A percentile compares a stretch with the other conserved stretches of the same genome.
phyloP scores from a whole-genome alignment of 2,329 filamentous ascomycete species.

The Hirsutella minnesotensis region DNA sequence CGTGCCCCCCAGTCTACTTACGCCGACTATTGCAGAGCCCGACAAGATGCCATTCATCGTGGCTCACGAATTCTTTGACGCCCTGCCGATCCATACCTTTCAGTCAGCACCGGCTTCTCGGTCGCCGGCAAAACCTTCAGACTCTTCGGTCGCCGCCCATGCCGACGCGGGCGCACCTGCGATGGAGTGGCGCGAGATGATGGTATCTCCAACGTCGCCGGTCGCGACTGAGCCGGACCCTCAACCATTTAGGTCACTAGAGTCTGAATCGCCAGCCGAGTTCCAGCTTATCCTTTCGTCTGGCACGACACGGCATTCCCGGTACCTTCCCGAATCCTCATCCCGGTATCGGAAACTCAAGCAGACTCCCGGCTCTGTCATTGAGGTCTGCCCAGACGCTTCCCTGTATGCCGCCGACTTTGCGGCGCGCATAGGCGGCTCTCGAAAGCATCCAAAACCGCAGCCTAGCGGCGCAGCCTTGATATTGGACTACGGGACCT shows the following conservation, averaged over 20 bases:
- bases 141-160: slow-evolving; percentile 25
- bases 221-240: slow-evolving; percentile 32
- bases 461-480: slow-evolving; percentile 71
- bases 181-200: slow-evolving; percentile 69
- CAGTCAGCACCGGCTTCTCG: slow-evolving; percentile 49
- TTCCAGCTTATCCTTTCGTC: slow-evolving; percentile 78
- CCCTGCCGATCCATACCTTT: slow-evolving; percentile 90
- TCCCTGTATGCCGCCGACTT: slow-evolving; percentile 72
- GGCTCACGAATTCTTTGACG: slow-evolving; percentile 97
- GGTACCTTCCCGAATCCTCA: slow-evolving; percentile 75
- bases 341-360: slow-evolving; percentile 68
- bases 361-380: slow-evolving; percentile 52
- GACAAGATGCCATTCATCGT: slow-evolving; percentile 81
- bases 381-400: slow-evolving; percentile 86
- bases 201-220: slow-evolving; percentile 57
- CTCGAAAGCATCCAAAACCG: slow-evolving; percentile 39
- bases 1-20: background rate
- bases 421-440: slow-evolving; percentile 71
- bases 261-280: slow-evolving; percentile 52
- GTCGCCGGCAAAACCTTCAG: slow-evolving; percentile 7
- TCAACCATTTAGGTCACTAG: slow-evolving; percentile 19
- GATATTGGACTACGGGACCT: slow-evolving; percentile 90
- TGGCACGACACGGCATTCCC: slow-evolving; percentile 65
- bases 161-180: slow-evolving; percentile 6
- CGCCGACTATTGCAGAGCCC: slow-evolving; percentile 30